Conservation (phyloP, 306 rosid species). For the Quercus berberidifolia region DNA sequence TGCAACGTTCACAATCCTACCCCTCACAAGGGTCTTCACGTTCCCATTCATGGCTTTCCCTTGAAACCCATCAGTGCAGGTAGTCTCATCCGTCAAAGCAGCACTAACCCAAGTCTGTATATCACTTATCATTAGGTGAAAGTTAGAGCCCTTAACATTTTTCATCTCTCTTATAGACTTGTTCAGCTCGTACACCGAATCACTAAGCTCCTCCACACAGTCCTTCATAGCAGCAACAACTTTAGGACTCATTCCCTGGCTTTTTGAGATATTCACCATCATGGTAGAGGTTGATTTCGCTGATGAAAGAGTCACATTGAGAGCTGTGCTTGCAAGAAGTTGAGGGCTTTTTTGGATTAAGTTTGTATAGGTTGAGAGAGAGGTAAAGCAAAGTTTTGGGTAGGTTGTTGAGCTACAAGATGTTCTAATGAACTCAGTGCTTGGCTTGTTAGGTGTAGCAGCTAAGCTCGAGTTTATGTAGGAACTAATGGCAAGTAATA, state of each 20-base stretch:
- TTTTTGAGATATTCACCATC: constrained; percentile 33
- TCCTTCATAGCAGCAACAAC: constrained; percentile 61
- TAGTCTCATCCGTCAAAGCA: constrained; percentile 65
- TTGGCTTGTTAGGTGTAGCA: constrained; percentile 20
- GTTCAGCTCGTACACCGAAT: constrained; percentile 50
- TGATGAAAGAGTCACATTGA: constrained; percentile 55
- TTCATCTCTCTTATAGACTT: constrained; percentile 55
- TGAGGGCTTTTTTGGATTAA: constrained; percentile 49
- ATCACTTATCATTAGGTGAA: constrained; percentile 39
- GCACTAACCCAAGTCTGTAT: constrained; percentile 80
- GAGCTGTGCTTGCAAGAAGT: constrained; percentile 48
- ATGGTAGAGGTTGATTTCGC: constrained; percentile 36
- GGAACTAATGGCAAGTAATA: constrained; percentile 2
- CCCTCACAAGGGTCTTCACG: constrained; percentile 37
- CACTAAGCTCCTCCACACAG: constrained; percentile 62
- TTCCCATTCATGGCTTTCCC: constrained; percentile 23
- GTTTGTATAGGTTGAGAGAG: constrained; percentile 53
- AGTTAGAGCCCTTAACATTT: constrained; percentile 19
- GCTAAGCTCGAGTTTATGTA: constrained; percentile 13
- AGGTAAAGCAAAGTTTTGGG: constrained; percentile 62
- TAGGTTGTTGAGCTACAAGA: constrained; percentile 67
- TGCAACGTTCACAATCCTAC: constrained; percentile 30
- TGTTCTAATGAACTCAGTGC: constrained; percentile 50
- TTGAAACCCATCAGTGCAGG: constrained; percentile 63
- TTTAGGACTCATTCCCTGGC: constrained; percentile 31